Evolutionary conservation across 192 early-diverging fungal species (phyloP), one percentile per base, ranked within the genome.

Genomic region (Fimicolochytrium jonesii): DNA sequence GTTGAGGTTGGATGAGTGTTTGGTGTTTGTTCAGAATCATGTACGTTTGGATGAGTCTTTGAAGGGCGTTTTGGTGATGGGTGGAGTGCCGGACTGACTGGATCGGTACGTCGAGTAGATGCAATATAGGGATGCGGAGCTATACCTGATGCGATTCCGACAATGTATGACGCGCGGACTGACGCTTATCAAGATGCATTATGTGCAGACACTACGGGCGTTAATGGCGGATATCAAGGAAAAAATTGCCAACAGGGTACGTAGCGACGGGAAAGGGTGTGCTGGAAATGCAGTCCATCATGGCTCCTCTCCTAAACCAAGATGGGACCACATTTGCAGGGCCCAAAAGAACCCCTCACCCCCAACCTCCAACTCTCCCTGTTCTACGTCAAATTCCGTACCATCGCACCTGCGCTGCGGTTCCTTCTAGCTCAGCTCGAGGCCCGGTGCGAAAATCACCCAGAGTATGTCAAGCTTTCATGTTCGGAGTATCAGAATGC

Each of bases 161-260:
- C 93, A 97, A 64, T 95, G 94, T 70, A 88, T 95, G 76, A 93
- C 92, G n/a, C 85, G 90, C 26, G 91, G 88, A 5, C 85, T 99
- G 71, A 87, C 94, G 20, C 72, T 97, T 33, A 93, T 99, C 68
- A 97, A 97, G 64, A 87, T 92, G 81, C 79, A 92, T 53, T 84
- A 87, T 59, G 85, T 93, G 26, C 82, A 81, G 31, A 78, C 76
- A 3, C 72, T 94, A 67, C 81, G 89, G 25, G 71, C 69, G 15
- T 66, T 93, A 25, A 77, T 75, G 1, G 67, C 68, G 20, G 87
- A 92, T 29, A 75, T 87, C 10, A 64, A 75, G 31, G 89, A 87
- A 66, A 85, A 83, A 39, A 76, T 83, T 13, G 52, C 48, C 30
- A 56, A 66, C 28, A 36, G 69, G 39, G 72, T 64, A 35, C 10